phyloP scores from a whole-genome alignment of 2,329 filamentous ascomycete genomes.

The Stachybotrys chlorohalonatus region DNA sequence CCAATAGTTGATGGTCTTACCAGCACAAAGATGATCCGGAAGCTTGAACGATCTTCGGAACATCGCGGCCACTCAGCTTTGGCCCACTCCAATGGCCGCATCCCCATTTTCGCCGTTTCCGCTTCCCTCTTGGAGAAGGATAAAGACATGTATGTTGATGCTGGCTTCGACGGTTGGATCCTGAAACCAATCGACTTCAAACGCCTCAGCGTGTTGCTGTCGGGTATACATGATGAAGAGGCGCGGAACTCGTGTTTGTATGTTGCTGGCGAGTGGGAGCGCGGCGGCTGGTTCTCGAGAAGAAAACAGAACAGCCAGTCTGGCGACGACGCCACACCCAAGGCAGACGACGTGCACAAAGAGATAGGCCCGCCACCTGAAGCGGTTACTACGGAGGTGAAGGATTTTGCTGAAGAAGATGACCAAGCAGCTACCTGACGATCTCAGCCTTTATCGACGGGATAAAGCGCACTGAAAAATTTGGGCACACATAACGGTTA shows the following conservation, averaged over 20 bases:
- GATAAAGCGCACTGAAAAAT: neutral
- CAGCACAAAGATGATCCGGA: conserved; percentile 76
- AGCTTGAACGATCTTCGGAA: conserved; percentile 49
- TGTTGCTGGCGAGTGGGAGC: conserved; percentile 65
- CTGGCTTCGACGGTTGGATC: conserved; percentile 86
- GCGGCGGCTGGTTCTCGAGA: conserved; percentile 69
- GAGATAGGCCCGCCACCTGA: neutral
- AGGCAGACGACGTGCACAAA: conserved; percentile 8
- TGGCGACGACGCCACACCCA: conserved; percentile 17
- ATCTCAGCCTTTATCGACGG: neutral
- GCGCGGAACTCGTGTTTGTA: conserved; percentile 58
- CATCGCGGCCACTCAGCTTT: conserved; percentile 46
- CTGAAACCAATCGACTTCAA: conserved; percentile 80
- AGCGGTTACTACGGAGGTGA: neutral
- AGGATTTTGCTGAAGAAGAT: neutral
- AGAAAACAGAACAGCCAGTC: conserved; percentile 5
- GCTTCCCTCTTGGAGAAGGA: conserved; percentile 70
- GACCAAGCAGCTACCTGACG: neutral
- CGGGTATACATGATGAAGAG: conserved; percentile 55
- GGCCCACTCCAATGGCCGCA: conserved; percentile 51
- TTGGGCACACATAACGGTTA: too few relatives aligned
- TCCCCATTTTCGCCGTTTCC: conserved; percentile 81
- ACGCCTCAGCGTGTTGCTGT: conserved; percentile 58
- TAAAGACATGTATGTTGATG: conserved; percentile 58
- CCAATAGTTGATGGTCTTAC: conserved; percentile 79